Base-by-base conservation (phyloP, 371 early-diverging fungal species). In the Mortierella sp. region DNA sequence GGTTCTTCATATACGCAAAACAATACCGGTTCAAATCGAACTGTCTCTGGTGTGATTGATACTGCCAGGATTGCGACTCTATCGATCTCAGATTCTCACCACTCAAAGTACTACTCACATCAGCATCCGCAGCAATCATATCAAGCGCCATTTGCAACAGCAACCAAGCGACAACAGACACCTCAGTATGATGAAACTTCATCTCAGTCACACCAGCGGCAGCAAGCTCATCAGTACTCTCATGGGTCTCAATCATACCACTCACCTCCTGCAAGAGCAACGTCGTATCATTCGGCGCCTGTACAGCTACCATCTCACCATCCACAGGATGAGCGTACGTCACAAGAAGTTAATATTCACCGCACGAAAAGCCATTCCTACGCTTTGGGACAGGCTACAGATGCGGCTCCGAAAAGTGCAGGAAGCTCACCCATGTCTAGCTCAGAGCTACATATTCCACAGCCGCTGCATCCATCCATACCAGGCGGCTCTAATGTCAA, bases 271-370 rank as follows among this genome's bases (percentile, higher is more conserved):
- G n/a, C 39, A 28, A 60, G 51, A 31, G 32, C 49, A 9, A 6
- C 72, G 21, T 52, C 70, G 4, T 70, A 65, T 47, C 72, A 72
- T 42, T 72, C 72, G 21, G 72, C 72, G 3, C 72, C 72, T 12
- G 47, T 71, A 15, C 64, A 52, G 26, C 12, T 72, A 21, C 55
- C 72, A 17, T 65, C 72, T 6, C 56, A 55, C 5, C 64, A 50
- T 28, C 26, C 27, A 2, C 48, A 60, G 27, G 52, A 51, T 4
- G 61, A 64, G 15, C 56, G 19, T 3, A 14, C 48, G 2, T 30
- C 50, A 1, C 55, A 27, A 11, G 50, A 55, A 1, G 31, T 31
- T 11, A 42, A 51, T 6, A 54, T 47, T 9, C 32, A 50, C n/a
- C 69, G 61, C 2, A 44, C 60, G 42, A 54, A 47, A 56, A 50